Percentiles rank a stretch among this genome's conserved stretches.
These are phyloP conservation scores for Dentipellis fragilis DNA, from an alignment of 768 basidiomycete species.

Conservation along the genomic window DNA sequence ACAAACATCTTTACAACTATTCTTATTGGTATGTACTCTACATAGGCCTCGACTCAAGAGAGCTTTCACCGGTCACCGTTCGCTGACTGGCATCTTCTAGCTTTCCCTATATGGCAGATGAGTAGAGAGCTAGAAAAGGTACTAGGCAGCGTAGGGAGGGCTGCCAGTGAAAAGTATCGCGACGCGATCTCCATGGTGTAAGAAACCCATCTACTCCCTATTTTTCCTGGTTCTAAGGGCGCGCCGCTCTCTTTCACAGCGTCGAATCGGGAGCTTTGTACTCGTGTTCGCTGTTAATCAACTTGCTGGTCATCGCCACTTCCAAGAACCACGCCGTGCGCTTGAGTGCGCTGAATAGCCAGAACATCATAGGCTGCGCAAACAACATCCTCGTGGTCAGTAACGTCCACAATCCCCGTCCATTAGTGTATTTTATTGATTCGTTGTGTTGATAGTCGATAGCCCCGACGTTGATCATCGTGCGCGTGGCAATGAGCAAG, in stretches of 20 bases:
- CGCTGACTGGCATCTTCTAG: not conserved
- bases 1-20: not conserved
- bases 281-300: not conserved
- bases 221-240: not conserved
- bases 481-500: too few species aligned
- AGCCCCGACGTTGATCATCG: too few species aligned
- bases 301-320: too few species aligned
- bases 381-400: too few species aligned
- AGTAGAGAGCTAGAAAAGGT: not conserved
- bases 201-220: not conserved
- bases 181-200: not conserved
- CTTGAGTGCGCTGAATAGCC: too few species aligned
- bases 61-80: not conserved
- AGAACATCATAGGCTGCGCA: too few species aligned
- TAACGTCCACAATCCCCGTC: too few species aligned
- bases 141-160: not conserved
- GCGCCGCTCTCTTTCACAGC: not conserved
- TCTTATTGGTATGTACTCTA: not conserved
- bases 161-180: not conserved
- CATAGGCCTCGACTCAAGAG: not conserved
- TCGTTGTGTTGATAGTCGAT: too few species aligned
- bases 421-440: too few species aligned
- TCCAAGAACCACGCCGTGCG: too few species aligned
- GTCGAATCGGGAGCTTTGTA: not conserved
- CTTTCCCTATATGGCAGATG: not conserved